phyloP scores from a whole-genome alignment of 257 asterid genomes.

The Voacanga thouarsii region DNA sequence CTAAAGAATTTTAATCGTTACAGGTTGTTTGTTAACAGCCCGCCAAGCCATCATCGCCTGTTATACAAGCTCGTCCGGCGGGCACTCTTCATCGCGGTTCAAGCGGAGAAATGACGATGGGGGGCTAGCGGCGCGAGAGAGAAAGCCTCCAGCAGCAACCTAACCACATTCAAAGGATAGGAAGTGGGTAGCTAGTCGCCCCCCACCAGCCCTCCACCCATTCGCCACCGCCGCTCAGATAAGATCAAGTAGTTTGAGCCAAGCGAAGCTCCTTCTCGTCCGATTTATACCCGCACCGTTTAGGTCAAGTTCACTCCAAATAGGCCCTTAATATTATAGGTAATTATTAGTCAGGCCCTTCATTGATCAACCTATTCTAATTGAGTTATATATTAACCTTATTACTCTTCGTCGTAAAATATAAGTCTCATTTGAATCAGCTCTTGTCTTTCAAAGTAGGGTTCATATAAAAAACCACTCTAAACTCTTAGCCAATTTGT shows the following conservation, averaged over 20 bases:
- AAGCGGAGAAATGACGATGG: slow-evolving; percentile 20
- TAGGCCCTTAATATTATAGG: neutral
- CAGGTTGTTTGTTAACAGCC: slow-evolving; percentile 28
- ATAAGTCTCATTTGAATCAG: too few relatives aligned
- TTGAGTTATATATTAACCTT: too few relatives aligned
- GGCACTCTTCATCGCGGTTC: slow-evolving; percentile 69
- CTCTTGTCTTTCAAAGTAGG: too few relatives aligned
- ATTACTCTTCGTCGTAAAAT: too few relatives aligned
- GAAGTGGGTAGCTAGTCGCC: slow-evolving; percentile 38
- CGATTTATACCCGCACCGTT: neutral
- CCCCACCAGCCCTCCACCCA: neutral
- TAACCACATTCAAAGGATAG: neutral
- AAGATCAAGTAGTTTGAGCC: slow-evolving; percentile 56
- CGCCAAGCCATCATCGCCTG: slow-evolving; percentile 50
- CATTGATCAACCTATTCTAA: too few relatives aligned
- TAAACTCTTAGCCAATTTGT: too few relatives aligned
- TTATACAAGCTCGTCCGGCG: slow-evolving; percentile 44
- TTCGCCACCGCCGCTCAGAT: slow-evolving; percentile 55
- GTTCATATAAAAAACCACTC: too few relatives aligned
- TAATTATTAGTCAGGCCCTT: neutral
- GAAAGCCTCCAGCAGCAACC: slow-evolving; percentile 41
- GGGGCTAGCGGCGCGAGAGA: neutral
- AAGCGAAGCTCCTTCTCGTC: neutral
- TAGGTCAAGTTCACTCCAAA: neutral
- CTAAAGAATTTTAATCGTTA: neutral